A percentile compares a stretch with the other conserved stretches of the same genome.
Evolutionary conservation across 805 yeast species (phyloP).

Genomic region (Saccharomycopsis sp.): DNA sequence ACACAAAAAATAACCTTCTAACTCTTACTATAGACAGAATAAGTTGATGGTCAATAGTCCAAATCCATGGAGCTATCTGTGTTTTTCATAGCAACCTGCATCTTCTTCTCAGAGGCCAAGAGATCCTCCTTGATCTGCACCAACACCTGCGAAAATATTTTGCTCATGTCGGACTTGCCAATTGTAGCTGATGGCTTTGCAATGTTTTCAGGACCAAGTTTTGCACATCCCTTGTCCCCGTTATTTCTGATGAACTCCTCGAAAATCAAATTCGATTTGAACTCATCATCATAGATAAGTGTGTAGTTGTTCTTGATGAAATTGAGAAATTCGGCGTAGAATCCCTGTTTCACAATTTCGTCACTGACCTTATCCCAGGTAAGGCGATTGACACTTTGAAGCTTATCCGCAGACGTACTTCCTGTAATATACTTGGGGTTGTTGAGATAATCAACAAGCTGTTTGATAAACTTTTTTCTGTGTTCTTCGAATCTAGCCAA

Average conservation of each 20-base stretch:
- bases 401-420: conserved; percentile 4
- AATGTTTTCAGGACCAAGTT: background rate
- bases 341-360: conserved; percentile 1
- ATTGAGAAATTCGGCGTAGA: background rate
- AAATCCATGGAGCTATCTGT: conserved; percentile 9
- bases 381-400: conserved; percentile 2
- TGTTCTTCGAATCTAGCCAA: conserved; percentile 21
- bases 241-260: conserved; percentile 4
- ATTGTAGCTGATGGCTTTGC: background rate
- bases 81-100: background rate
- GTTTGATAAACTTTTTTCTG: conserved; percentile 23
- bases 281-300: conserved; percentile 6
- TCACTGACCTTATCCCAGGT: conserved; percentile 10
- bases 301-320: conserved; percentile 7
- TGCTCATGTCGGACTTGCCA: background rate
- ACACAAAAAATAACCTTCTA: no score
- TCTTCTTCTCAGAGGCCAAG: conserved; percentile 1
- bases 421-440: conserved; percentile 6
- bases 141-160: conserved; percentile 9
- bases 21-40: no score
- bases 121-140: conserved; percentile 12
- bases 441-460: conserved; percentile 20
- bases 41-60: conserved; percentile 11
- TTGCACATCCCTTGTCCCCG: background rate
- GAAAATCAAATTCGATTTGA: conserved; percentile 8